These are phyloP conservation scores for Acer saccharum DNA, from an alignment of 345 rosid genomes.

Conservation along the genomic window DNA sequence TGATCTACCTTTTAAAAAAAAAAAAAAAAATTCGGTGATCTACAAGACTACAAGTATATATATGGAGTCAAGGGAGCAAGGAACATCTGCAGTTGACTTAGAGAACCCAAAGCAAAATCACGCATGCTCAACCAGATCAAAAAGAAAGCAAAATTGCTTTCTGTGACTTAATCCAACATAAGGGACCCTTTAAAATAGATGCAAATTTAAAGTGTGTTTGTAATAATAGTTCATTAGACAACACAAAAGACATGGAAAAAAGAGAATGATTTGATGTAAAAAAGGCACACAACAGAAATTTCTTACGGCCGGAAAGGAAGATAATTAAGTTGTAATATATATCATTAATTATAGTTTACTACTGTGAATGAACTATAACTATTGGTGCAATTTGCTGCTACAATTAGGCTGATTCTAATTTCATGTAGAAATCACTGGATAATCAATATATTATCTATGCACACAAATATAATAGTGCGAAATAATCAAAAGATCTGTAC, in stretches of 20 bases:
- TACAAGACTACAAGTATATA: not conserved
- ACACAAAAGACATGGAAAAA: slow-evolving; percentile 1
- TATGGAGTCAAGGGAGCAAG: not conserved
- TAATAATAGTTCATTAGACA: slow-evolving; percentile 1
- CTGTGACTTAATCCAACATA: not conserved
- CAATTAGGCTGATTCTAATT: not conserved
- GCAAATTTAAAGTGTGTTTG: slow-evolving; percentile 5
- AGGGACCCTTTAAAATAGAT: slow-evolving; percentile 14
- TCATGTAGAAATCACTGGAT: not conserved
- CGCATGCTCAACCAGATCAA: slow-evolving; percentile 6
- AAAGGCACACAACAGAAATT: slow-evolving; percentile 8
- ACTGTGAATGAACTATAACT: too few species aligned
- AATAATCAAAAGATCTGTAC: not conserved
- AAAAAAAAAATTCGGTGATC: not conserved
- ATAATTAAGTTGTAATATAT: not conserved
- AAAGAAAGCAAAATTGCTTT: not conserved
- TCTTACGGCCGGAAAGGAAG: not conserved
- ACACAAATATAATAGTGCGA: not conserved
- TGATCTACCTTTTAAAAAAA: not conserved
- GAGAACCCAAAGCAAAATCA: not conserved
- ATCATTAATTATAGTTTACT: too few species aligned
- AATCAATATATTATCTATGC: not conserved
- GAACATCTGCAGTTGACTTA: not conserved
- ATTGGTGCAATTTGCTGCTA: not conserved
- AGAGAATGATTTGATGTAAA: slow-evolving; percentile 19